A percentile compares a stretch with the other conserved stretches of the same genome.
phyloP scores from a whole-genome alignment of 805 yeast genomes.

The Metschnikowia henanensis region DNA sequence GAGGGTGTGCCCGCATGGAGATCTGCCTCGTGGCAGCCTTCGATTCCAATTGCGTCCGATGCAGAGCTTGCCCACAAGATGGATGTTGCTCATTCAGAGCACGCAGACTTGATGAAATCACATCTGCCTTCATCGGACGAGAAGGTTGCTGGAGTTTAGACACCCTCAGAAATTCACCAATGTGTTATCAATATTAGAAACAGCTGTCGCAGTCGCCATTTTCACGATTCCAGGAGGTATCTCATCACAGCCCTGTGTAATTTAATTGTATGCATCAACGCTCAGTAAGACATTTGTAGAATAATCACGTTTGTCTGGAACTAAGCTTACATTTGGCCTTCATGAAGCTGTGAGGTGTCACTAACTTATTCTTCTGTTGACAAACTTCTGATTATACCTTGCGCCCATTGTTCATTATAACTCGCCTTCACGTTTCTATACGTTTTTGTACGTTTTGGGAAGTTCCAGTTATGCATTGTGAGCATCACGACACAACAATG shows the following conservation, averaged over 20 bases:
- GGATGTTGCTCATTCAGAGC: conserved; percentile 35
- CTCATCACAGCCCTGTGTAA: background rate
- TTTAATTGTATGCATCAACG: background rate
- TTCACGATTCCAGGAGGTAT: background rate
- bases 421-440: no score
- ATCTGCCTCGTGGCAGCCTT: conserved; percentile 38
- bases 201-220: background rate
- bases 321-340: no score
- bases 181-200: background rate
- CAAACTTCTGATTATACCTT: no score
- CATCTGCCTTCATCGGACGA: conserved; percentile 13
- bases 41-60: conserved; percentile 38
- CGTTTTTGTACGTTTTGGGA: no score
- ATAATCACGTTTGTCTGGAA: no score
- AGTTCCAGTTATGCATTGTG: no score
- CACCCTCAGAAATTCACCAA: no score
- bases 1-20: conserved; percentile 45
- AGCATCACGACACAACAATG: no score
- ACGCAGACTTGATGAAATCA: conserved; percentile 19
- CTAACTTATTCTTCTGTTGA: no score
- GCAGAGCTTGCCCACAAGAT: conserved; percentile 38
- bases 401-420: no score
- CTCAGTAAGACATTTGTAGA: background rate
- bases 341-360: no score
- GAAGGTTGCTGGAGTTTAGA: conserved; percentile 5